phyloP scores from a whole-genome alignment of 2,329 filamentous ascomycete species.

The Fonsecaea erecta region DNA sequence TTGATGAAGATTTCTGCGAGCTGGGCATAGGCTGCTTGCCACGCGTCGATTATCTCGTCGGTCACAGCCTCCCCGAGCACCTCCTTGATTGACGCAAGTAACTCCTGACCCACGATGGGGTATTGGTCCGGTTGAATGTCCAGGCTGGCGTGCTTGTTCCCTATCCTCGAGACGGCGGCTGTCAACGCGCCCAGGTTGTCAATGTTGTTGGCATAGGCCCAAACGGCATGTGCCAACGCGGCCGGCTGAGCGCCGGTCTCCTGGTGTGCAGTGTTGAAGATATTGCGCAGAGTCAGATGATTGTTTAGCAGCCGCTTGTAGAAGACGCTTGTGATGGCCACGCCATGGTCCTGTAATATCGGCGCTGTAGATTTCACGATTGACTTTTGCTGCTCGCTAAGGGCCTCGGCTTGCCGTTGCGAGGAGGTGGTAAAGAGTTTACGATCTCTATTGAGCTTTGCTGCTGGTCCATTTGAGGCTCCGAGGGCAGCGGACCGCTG shows the following conservation, averaged over 20 bases:
- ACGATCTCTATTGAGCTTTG: background rate
- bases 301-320: conserved; percentile 70
- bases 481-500: background rate
- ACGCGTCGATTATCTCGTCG: conserved; percentile 68
- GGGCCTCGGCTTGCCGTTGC: background rate
- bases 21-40: conserved; percentile 73
- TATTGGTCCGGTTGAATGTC: conserved; percentile 72
- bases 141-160: conserved; percentile 74
- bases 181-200: conserved; percentile 66
- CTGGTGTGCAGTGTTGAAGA: conserved; percentile 75
- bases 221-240: conserved; percentile 71
- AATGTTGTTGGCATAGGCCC: conserved; percentile 73
- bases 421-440: background rate
- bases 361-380: conserved; percentile 74
- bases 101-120: conserved; percentile 69
- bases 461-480: background rate
- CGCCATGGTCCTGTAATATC: conserved; percentile 69
- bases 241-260: conserved; percentile 68
- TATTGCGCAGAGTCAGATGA: conserved; percentile 68
- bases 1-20: conserved; percentile 74
- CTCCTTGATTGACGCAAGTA: conserved; percentile 68
- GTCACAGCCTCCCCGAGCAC: conserved; percentile 69
- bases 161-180: conserved; percentile 68
- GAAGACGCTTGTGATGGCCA: conserved; percentile 70
- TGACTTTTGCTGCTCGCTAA: conserved; percentile 58